A percentile compares a stretch with the other conserved stretches of the same genome.
Conservation (phyloP, 2,329 filamentous ascomycete genomes). For the Westerdykella sp. region DNA sequence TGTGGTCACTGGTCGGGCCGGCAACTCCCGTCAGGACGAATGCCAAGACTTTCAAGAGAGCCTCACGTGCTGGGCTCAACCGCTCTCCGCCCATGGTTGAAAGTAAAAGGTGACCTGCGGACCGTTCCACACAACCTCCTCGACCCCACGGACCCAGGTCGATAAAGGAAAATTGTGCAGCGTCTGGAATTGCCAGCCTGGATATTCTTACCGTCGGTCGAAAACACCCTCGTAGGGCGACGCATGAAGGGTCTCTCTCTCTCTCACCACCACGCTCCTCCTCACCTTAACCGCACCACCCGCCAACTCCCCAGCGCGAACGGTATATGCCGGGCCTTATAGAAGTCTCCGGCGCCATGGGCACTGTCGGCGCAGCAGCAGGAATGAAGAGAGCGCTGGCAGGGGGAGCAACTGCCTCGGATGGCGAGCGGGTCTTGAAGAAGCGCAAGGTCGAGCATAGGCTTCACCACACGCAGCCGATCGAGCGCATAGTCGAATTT, state of each 20-base stretch:
- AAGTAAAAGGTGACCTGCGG: too few species aligned
- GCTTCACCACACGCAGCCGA: constrained; percentile 32
- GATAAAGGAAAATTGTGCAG: too few species aligned
- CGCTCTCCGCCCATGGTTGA: too few species aligned
- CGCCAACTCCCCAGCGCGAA: constrained; percentile 1
- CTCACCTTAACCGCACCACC: not conserved
- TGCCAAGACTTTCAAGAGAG: not conserved
- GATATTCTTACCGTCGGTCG: too few species aligned
- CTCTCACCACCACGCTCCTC: not conserved
- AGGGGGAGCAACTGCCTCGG: constrained; percentile 15
- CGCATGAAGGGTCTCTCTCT: not conserved
- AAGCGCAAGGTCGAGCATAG: constrained; percentile 31
- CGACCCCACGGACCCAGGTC: too few species aligned
- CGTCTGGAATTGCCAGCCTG: too few species aligned
- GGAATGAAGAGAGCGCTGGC: constrained; percentile 31
- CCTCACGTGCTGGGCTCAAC: too few species aligned
- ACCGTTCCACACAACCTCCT: too few species aligned
- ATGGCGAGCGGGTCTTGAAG: constrained; percentile 24
- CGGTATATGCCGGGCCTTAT: constrained; percentile 30
- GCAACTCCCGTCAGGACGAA: constrained; percentile 2
- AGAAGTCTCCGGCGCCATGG: not conserved
- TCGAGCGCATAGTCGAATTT: constrained; percentile 27
- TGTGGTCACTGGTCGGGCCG: constrained; percentile 14
- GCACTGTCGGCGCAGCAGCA: constrained; percentile 24
- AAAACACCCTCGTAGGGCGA: too few species aligned